Evolutionary conservation across 192 early-diverging fungal species (phyloP).

Genomic region (Umbelopsis sp.): DNA sequence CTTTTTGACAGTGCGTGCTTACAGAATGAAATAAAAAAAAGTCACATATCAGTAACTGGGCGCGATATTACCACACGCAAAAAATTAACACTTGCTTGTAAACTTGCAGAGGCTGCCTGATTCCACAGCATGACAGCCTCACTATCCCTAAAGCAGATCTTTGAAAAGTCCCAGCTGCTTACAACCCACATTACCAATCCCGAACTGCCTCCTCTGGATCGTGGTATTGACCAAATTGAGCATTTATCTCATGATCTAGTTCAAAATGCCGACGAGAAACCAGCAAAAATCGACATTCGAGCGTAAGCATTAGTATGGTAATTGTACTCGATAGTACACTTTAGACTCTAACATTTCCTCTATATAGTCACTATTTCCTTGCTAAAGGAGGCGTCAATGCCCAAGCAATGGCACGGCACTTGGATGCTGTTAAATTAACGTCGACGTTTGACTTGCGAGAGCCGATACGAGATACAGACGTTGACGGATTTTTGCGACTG

Average conservation of each 20-base stretch:
- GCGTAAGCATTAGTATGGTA: constrained; percentile 2
- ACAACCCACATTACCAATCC: constrained; percentile 71
- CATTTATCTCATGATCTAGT: not conserved
- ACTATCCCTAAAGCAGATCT: constrained; percentile 54
- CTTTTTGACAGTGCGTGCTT: too few relatives aligned
- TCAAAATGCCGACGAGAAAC: not conserved
- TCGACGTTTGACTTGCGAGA: constrained; percentile 75
- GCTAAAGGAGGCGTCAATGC: constrained; percentile 82
- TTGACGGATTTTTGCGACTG: constrained; percentile 49
- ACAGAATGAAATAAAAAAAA: not conserved
- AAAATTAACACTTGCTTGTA: not conserved
- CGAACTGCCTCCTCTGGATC: constrained; percentile 76
- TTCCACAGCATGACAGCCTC: not conserved
- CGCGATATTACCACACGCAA: not conserved
- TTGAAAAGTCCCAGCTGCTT: constrained; percentile 76
- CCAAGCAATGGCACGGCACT: constrained; percentile 60
- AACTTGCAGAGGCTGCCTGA: not conserved
- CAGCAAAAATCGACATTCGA: not conserved
- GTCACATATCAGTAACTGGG: not conserved
- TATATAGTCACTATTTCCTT: constrained; percentile 68
- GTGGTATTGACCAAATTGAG: constrained; percentile 91
- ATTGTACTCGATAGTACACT: too few relatives aligned
- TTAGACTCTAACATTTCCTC: not conserved
- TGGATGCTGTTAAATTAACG: constrained; percentile 68
- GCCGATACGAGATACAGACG: constrained; percentile 79